Conservation (phyloP, 768 basidiomycete species). For the Rhodocollybia butyracea region DNA sequence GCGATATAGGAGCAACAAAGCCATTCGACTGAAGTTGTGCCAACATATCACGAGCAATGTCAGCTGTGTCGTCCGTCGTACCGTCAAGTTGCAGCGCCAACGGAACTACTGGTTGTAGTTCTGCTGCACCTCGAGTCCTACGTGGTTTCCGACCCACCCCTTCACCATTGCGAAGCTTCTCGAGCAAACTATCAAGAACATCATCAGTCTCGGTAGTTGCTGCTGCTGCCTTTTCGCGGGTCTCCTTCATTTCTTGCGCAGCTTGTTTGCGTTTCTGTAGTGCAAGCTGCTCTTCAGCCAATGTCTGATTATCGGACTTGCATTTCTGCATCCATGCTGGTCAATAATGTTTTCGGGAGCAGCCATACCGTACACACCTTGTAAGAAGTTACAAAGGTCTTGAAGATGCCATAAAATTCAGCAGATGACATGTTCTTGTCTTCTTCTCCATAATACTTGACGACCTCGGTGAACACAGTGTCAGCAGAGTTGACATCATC, state of each 20-base stretch:
- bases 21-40: constrained; percentile 71
- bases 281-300: constrained; percentile 67
- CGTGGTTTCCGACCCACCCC: constrained; percentile 55
- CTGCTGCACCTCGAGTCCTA: constrained; percentile 36
- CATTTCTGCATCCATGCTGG: constrained; percentile 63
- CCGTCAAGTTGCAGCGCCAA: constrained; percentile 32
- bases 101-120: constrained; percentile 31
- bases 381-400: constrained; percentile 94
- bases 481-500: constrained; percentile 89
- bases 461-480: constrained; percentile 76
- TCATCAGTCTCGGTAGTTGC: constrained; percentile 48
- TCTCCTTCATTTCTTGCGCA: constrained; percentile 59
- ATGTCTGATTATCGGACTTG: constrained; percentile 71
- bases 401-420: constrained; percentile 96
- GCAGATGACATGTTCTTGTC: constrained; percentile 80
- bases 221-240: constrained; percentile 45
- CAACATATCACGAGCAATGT: constrained; percentile 72
- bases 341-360: constrained; percentile 2
- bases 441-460: constrained; percentile 92
- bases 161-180: constrained; percentile 70
- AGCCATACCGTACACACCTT: constrained; percentile 43
- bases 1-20: constrained; percentile 46
- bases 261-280: constrained; percentile 67
- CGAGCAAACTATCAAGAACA: constrained; percentile 69
- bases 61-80: constrained; percentile 37